These are phyloP conservation scores for Fraxinus paxiana DNA, from an alignment of 305 asterid genomes.

Conservation along the genomic window DNA sequence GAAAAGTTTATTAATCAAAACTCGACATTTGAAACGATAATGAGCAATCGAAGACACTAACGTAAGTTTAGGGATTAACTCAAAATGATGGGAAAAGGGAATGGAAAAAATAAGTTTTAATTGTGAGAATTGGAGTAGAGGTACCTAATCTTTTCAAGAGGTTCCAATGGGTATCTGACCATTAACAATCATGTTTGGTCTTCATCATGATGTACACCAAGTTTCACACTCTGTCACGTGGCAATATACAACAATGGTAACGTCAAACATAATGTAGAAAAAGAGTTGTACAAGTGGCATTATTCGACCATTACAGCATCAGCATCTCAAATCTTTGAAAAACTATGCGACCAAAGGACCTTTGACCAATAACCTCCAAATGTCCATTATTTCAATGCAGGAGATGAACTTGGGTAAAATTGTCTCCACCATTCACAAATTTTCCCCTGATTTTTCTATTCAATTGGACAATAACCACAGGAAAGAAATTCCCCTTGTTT, in stretches of 20 bases:
- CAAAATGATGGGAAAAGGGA: too few relatives aligned
- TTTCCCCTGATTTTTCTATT: neutral
- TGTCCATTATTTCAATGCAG: neutral
- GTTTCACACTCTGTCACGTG: too few relatives aligned
- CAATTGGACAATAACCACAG: neutral
- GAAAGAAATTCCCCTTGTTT: neutral
- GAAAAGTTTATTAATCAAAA: too few relatives aligned
- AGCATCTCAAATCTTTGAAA: neutral
- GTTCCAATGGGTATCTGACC: neutral
- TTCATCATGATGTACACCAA: too few relatives aligned
- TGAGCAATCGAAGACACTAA: too few relatives aligned
- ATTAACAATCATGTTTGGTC: too few relatives aligned
- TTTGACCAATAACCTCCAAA: neutral
- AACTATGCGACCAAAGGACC: neutral
- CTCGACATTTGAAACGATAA: too few relatives aligned
- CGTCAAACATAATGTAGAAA: too few relatives aligned
- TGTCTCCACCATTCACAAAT: neutral
- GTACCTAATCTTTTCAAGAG: neutral
- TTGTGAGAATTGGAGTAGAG: neutral
- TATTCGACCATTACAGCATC: neutral
- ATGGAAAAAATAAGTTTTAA: too few relatives aligned
- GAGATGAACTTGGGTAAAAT: neutral
- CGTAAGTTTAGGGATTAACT: too few relatives aligned
- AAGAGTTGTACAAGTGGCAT: too few relatives aligned
- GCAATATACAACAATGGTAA: too few relatives aligned